Conservation (phyloP, 441 rosid species). For the Populus trichocarpa region DNA sequence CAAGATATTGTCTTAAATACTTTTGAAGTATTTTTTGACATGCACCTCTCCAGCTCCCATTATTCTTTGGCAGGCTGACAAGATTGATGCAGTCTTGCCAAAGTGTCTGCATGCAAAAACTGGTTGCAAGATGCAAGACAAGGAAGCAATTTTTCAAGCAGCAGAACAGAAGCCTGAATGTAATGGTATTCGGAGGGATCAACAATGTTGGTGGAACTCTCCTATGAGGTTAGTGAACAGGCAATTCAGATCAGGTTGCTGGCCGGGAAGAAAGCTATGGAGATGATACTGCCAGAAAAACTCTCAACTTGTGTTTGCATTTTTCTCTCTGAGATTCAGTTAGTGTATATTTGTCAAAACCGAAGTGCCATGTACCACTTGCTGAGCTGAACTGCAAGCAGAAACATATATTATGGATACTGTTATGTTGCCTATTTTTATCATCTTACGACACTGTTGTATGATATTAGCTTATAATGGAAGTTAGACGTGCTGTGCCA, state of each 20-base stretch:
- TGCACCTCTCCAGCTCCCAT: conserved; percentile 17
- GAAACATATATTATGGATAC: conserved; percentile 5
- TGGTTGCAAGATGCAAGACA: neutral
- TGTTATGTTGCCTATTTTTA: neutral
- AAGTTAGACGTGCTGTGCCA: neutral
- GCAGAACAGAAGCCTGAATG: conserved; percentile 9
- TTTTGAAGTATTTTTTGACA: neutral
- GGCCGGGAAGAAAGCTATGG: conserved; percentile 15
- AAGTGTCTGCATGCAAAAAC: neutral
- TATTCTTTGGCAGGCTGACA: neutral
- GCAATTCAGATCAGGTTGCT: conserved; percentile 6
- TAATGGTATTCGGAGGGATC: neutral
- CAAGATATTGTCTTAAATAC: neutral
- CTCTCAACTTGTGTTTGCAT: conserved; percentile 20
- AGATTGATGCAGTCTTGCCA: conserved; percentile 1
- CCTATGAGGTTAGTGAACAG: conserved; percentile 24
- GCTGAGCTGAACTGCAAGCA: conserved; percentile 9
- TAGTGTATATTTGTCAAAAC: neutral
- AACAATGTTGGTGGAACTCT: conserved; percentile 9
- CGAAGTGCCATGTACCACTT: neutral
- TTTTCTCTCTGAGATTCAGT: neutral
- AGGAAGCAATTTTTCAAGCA: conserved; percentile 12
- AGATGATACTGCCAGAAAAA: conserved; percentile 7
- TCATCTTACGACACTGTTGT: neutral
- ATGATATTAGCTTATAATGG: neutral